Evolutionary conservation across 805 yeast genomes (phyloP).

Genomic region (Ogataea ganodermae): DNA sequence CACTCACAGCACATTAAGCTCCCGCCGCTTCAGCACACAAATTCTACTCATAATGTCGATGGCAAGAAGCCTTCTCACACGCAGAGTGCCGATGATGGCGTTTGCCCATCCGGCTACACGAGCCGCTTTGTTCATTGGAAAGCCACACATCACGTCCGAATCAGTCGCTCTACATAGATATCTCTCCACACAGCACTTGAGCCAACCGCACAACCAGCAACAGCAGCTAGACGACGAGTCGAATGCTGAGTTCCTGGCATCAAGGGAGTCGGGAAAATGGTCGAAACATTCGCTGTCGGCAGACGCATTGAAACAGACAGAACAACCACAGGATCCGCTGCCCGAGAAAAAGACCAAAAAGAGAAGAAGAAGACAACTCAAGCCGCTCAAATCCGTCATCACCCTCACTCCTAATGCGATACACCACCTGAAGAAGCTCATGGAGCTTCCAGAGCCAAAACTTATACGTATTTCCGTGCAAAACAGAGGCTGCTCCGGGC

Average conservation of each 20-base stretch:
- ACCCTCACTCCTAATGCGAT: constrained; percentile 77
- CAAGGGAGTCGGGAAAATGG: constrained; percentile 26
- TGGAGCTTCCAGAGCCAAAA: constrained; percentile 84
- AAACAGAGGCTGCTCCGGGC: constrained; percentile 96
- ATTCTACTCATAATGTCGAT: constrained; percentile 1
- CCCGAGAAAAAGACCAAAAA: constrained; percentile 16
- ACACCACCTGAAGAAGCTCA: constrained; percentile 62
- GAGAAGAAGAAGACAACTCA: constrained; percentile 59
- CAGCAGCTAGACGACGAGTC: constrained; percentile 13
- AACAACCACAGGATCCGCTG: constrained; percentile 2
- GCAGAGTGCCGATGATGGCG: constrained; percentile 4
- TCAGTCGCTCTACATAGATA: not conserved
- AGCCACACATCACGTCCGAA: not conserved
- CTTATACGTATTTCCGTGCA: constrained; percentile 90
- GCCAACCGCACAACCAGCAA: constrained; percentile 10
- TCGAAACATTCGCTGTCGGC: constrained; percentile 32
- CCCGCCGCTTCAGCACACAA: too few species aligned
- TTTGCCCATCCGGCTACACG: not conserved
- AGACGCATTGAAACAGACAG: constrained; percentile 9
- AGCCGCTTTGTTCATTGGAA: not conserved
- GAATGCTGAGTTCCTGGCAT: constrained; percentile 10
- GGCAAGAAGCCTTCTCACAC: constrained; percentile 3
- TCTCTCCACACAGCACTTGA: constrained; percentile 4
- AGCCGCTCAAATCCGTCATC: constrained; percentile 89
- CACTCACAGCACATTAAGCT: not conserved